phyloP scores from a whole-genome alignment of 2,329 filamentous ascomycete genomes.

The Claviceps humidiphila region DNA sequence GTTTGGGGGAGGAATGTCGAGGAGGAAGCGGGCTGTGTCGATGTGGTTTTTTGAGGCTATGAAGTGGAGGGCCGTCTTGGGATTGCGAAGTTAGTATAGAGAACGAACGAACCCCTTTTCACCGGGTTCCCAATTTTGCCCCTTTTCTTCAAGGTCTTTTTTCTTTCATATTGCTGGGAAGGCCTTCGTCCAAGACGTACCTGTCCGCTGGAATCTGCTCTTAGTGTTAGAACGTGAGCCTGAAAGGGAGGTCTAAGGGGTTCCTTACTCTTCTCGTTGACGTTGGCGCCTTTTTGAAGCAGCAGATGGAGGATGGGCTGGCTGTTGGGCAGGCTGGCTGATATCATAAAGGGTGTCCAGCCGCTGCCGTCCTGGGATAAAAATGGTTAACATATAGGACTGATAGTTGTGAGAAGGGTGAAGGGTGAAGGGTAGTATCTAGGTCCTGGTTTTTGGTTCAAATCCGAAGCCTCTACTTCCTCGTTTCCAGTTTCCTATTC shows the following conservation, averaged over 20 bases:
- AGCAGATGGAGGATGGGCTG: conserved; percentile 57
- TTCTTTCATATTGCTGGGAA: neutral
- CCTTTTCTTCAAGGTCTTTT: neutral
- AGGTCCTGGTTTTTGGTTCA: too few species aligned
- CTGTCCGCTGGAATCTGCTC: conserved; percentile 42
- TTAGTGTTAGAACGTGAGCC: neutral
- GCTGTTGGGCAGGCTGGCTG: conserved; percentile 58
- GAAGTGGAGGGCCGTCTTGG: conserved; percentile 77
- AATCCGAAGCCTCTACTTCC: too few species aligned
- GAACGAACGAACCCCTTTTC: too few species aligned
- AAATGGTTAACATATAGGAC: neutral
- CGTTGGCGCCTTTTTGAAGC: conserved; percentile 55
- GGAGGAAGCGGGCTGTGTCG: conserved; percentile 64
- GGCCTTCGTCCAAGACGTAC: conserved; percentile 17
- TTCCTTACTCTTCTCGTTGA: conserved; percentile 54
- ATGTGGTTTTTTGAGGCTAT: conserved; percentile 81
- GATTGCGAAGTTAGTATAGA: neutral
- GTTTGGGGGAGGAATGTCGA: conserved; percentile 44
- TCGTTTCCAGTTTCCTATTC: neutral
- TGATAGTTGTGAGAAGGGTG: too few species aligned
- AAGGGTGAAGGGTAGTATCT: too few species aligned
- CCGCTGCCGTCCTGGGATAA: conserved; percentile 54
- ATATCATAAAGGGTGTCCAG: conserved; percentile 79
- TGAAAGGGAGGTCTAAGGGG: neutral
- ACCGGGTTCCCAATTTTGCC: too few species aligned